Evolutionary conservation across 352 stramenopile genomes (phyloP).

Genomic region (Globisporangium camurandrum): DNA sequence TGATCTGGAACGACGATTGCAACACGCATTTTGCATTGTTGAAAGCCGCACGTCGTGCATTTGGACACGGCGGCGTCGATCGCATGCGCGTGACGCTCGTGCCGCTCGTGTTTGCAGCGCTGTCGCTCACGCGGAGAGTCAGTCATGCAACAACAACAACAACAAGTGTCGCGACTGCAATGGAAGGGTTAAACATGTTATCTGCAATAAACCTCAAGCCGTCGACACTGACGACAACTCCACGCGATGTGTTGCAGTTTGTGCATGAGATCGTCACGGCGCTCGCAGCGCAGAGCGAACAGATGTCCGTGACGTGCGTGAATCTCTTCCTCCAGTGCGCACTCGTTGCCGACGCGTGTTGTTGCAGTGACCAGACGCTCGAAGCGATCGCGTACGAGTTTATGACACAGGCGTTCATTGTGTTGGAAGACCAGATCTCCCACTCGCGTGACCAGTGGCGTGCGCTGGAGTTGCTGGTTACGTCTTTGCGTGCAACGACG

Average conservation of each 20-base stretch:
- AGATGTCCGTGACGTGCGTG: constrained; percentile 72
- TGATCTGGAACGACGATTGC: constrained; percentile 82
- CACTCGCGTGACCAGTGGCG: constrained; percentile 88
- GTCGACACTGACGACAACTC: constrained; percentile 26
- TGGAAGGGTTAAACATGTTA: too few relatives aligned
- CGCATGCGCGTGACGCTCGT: constrained; percentile 90
- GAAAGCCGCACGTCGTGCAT: constrained; percentile 52
- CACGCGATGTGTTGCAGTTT: constrained; percentile 95
- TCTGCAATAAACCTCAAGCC: too few relatives aligned
- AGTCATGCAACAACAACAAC: constrained; percentile 10
- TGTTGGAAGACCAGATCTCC: constrained; percentile 96
- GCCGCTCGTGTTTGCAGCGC: constrained; percentile 88
- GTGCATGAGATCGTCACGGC: constrained; percentile 95
- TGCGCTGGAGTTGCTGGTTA: constrained; percentile 87
- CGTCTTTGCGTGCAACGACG: constrained; percentile 72
- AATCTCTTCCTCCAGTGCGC: constrained; percentile 94
- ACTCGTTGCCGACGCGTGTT: constrained; percentile 77
- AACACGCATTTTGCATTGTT: constrained; percentile 54
- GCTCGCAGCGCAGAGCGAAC: constrained; percentile 74
- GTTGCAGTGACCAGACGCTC: too few relatives aligned
- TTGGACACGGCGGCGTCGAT: constrained; percentile 79
- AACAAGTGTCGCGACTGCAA: constrained; percentile 1
- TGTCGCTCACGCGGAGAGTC: constrained; percentile 84
- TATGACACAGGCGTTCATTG: constrained; percentile 91
- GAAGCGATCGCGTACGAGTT: constrained; percentile 96